These are phyloP conservation scores for Gossypium stocksii DNA, from an alignment of 345 rosid genomes.

Conservation along the genomic window DNA sequence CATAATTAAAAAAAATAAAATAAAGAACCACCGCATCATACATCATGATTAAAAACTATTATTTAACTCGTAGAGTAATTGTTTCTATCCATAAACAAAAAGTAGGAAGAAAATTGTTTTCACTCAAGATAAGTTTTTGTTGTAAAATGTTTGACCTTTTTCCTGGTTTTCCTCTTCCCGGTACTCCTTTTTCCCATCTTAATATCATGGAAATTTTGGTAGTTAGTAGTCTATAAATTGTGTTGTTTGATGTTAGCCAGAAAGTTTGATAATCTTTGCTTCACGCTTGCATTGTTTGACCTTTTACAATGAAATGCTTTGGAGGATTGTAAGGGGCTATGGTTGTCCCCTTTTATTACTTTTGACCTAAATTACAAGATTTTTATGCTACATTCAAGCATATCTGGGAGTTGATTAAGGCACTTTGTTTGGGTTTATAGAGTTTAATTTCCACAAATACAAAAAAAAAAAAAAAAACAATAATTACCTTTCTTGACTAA, in stretches of 20 bases:
- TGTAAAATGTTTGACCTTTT: not conserved
- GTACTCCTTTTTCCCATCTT: not conserved
- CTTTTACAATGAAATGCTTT: slow-evolving; percentile 12
- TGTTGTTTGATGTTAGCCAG: not conserved
- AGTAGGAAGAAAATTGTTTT: too few relatives aligned
- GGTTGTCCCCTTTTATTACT: slow-evolving; percentile 1
- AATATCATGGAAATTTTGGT: not conserved
- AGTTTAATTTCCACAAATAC: too few relatives aligned
- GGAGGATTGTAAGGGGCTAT: not conserved
- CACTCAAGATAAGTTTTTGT: not conserved
- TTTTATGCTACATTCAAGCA: not conserved
- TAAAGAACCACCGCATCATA: too few relatives aligned
- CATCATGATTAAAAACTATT: too few relatives aligned
- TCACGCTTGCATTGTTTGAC: slow-evolving; percentile 16
- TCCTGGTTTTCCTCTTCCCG: slow-evolving; percentile 5
- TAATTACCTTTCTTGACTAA: too few relatives aligned
- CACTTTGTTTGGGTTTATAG: not conserved
- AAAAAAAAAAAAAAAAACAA: too few relatives aligned
- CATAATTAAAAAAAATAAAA: too few relatives aligned
- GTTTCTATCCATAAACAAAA: too few relatives aligned
- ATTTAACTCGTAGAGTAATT: too few relatives aligned
- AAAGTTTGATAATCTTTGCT: not conserved
- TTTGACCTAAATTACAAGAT: not conserved
- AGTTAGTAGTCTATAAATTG: not conserved
- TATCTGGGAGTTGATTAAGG: slow-evolving; percentile 8